Conservation (phyloP, 2,329 filamentous ascomycete species). For the Sporothrix inflata region DNA sequence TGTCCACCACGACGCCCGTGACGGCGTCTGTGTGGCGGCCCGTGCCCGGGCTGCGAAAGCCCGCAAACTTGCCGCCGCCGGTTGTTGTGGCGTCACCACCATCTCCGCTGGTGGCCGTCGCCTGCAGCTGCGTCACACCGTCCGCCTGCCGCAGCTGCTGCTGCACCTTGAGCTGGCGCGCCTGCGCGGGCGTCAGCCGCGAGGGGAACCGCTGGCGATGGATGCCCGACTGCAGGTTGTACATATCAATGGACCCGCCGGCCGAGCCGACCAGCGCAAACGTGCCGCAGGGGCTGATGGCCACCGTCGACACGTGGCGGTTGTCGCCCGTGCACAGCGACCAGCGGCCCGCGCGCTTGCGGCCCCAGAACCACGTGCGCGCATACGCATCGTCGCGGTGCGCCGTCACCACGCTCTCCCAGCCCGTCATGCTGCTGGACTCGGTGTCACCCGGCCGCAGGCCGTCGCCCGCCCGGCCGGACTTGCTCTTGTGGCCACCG, state of each 20-base stretch:
- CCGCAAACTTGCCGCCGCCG: background rate
- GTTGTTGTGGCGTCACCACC: slow-evolving; percentile 19
- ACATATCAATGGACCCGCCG: slow-evolving; percentile 86
- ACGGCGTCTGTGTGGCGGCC: slow-evolving; percentile 81
- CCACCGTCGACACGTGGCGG: slow-evolving; percentile 80
- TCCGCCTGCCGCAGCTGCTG: slow-evolving; percentile 64
- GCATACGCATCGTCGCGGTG: slow-evolving; percentile 84
- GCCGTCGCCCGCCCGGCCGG: slow-evolving; percentile 50
- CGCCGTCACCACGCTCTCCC: slow-evolving; percentile 95
- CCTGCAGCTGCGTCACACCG: slow-evolving; percentile 56
- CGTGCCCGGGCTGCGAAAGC: slow-evolving; percentile 48
- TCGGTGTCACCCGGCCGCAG: slow-evolving; percentile 66
- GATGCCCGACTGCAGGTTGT: slow-evolving; percentile 90
- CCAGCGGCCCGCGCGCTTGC: slow-evolving; percentile 91
- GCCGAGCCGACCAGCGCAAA: slow-evolving; percentile 90
- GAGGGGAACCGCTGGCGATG: slow-evolving; percentile 88
- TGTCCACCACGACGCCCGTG: slow-evolving; percentile 85
- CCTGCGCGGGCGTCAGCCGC: slow-evolving; percentile 74
- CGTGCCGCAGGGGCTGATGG: slow-evolving; percentile 88
- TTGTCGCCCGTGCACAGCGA: slow-evolving; percentile 84
- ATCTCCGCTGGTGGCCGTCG: slow-evolving; percentile 43
- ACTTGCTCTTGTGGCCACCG: slow-evolving; percentile 46
- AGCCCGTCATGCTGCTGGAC: slow-evolving; percentile 78
- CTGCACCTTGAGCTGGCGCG: slow-evolving; percentile 71
- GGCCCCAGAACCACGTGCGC: slow-evolving; percentile 97